These are phyloP conservation scores for Leccinum truebloodii DNA, from an alignment of 768 basidiomycete genomes.

Conservation along the genomic window DNA sequence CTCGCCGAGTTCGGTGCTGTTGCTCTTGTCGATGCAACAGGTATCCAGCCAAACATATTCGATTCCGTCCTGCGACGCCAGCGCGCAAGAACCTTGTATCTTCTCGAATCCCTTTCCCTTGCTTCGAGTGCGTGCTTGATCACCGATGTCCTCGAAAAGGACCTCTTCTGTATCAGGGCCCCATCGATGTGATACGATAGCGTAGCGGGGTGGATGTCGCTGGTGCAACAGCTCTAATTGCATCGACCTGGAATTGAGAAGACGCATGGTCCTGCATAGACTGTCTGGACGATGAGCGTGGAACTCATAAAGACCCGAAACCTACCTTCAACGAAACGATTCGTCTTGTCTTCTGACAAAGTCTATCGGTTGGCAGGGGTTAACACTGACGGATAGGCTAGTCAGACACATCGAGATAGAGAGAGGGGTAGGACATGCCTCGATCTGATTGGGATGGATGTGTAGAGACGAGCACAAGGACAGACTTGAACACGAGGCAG, in stretches of 20 bases:
- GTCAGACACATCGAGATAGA: neutral
- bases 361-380: neutral
- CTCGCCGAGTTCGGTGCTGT: conserved; percentile 29
- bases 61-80: conserved; percentile 17
- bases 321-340: conserved; percentile 4
- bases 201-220: conserved; percentile 10
- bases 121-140: conserved; percentile 4
- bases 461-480: neutral
- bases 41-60: conserved; percentile 36
- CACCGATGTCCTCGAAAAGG: conserved; percentile 26
- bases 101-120: conserved; percentile 26
- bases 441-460: neutral
- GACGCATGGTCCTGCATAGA: conserved; percentile 21
- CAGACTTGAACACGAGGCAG: conserved; percentile 4
- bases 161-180: conserved; percentile 23
- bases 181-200: conserved; percentile 34
- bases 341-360: neutral
- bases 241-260: conserved; percentile 20
- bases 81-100: conserved; percentile 21
- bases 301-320: neutral
- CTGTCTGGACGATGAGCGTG: neutral
- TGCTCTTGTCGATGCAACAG: conserved; percentile 33
- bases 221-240: conserved; percentile 18
- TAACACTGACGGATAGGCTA: neutral
- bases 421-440: neutral